These are phyloP conservation scores for Alternaria longipes DNA, from an alignment of 2,329 filamentous ascomycete genomes.

Conservation along the genomic window DNA sequence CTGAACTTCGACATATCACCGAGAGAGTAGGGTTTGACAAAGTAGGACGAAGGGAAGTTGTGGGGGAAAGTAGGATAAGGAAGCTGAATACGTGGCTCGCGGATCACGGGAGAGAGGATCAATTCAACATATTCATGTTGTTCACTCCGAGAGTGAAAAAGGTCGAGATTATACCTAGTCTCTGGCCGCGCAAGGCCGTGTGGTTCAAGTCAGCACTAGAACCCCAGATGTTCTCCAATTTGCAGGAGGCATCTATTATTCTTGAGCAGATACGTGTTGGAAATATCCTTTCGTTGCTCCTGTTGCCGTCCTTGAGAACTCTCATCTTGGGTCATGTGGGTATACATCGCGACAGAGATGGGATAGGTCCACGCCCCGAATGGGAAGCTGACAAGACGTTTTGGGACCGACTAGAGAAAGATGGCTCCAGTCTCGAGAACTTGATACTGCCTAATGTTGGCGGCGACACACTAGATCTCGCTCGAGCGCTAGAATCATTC, in stretches of 20 bases:
- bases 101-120: not conserved
- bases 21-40: not conserved
- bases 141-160: constrained; percentile 4
- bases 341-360: not conserved
- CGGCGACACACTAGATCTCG: not conserved
- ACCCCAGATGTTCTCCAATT: constrained; percentile 4
- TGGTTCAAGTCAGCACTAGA: constrained; percentile 8
- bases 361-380: not conserved
- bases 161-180: not conserved
- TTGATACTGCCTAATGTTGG: not conserved
- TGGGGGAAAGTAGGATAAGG: not conserved
- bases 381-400: not conserved
- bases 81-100: not conserved
- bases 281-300: constrained; percentile 8
- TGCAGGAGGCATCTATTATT: not conserved
- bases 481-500: not conserved
- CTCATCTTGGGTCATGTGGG: constrained; percentile 2
- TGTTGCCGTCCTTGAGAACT: constrained; percentile 8
- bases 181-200: not conserved
- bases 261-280: not conserved
- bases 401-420: constrained; percentile 1
- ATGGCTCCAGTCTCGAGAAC: constrained; percentile 9
- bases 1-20: not conserved
- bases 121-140: not conserved
- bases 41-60: not conserved